Percentiles rank a stretch among this genome's conserved stretches.
Evolutionary conservation across 306 rosid genomes (phyloP).

Genomic region (Arachis stenosperma): DNA sequence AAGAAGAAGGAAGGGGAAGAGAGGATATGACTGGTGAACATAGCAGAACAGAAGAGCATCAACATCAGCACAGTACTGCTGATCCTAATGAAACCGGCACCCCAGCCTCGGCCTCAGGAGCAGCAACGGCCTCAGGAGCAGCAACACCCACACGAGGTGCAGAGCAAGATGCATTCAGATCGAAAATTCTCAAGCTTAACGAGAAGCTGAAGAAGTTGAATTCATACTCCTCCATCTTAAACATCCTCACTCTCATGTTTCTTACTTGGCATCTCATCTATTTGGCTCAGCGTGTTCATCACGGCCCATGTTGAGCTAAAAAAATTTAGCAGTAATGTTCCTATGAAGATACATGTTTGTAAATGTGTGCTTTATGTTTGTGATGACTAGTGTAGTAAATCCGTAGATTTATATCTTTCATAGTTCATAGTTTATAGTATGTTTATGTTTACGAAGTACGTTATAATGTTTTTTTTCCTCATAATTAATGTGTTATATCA

Average conservation of each 20-base stretch:
- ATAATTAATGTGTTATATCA: neutral
- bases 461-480: neutral
- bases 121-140: neutral
- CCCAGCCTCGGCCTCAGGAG: neutral
- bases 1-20: slow-evolving; percentile 79
- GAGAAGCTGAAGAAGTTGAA: slow-evolving; percentile 70
- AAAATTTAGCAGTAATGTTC: neutral
- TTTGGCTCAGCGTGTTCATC: slow-evolving; percentile 50
- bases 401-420: slow-evolving; percentile 6
- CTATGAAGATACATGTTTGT: slow-evolving; percentile 2
- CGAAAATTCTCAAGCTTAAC: slow-evolving; percentile 45
- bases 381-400: neutral
- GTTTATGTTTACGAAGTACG: neutral
- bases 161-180: slow-evolving; percentile 42
- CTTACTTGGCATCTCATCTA: slow-evolving; percentile 76
- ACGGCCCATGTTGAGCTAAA: neutral
- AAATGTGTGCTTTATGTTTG: slow-evolving; percentile 25
- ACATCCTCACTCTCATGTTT: slow-evolving; percentile 59
- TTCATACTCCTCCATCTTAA: slow-evolving; percentile 59
- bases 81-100: slow-evolving; percentile 30
- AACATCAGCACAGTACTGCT: slow-evolving; percentile 14
- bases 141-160: neutral
- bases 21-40: slow-evolving; percentile 32
- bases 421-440: too few relatives aligned
- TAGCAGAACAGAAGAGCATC: slow-evolving; percentile 1